Base-by-base conservation (phyloP, 1,139 yeast genomes). In the Suhomyces panamericanus region DNA sequence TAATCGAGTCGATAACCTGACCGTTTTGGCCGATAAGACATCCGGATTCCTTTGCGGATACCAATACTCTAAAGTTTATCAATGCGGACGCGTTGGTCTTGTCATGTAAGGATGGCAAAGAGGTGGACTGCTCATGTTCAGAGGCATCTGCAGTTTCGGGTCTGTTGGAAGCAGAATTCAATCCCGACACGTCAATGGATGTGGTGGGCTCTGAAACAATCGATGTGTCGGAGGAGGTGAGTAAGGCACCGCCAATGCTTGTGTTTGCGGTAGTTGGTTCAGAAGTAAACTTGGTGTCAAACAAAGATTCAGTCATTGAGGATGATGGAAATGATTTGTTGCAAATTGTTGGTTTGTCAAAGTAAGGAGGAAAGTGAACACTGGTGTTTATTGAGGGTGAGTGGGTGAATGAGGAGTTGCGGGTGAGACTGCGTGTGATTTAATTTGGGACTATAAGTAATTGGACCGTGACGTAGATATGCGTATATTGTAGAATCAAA, bases 11-110 rank as follows among this genome's bases (percentile, higher is more conserved):
- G 50, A 90, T 90, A 43, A 86, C 87, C 48, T 78, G 75, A 36
- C 97, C 97, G 54, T 82, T 85, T 57, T 87, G 87, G 38, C 97
- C 97, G 58, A 90, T 90, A 51, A 90, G 81, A 51, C 91, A 87
- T 15, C 96, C 96, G 12, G 96, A 91, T 65, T 90, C 97, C 61
- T 86, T 87, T 46, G 95, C 81, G 11, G 95, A 81, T 17, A 90
- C 88, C 36, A 90, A 73, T 2, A 90, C 80, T 54, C 96, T 75
- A 60, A 73, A 77, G 47, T 80, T 80, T 49, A 80, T 76, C 46
- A 79, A 69, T 6, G 75, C 70, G 12, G 67, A 57, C 9, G 65
- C 60, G 49, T 64, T 62, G 22, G 65, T 54, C 38, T 55, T 58
- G 43, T 65, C 68, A 34, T 60, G 60, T 42, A 66, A 49, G 31